Conservation (phyloP, 371 early-diverging fungal genomes). For the Umbelopsis sp. region DNA sequence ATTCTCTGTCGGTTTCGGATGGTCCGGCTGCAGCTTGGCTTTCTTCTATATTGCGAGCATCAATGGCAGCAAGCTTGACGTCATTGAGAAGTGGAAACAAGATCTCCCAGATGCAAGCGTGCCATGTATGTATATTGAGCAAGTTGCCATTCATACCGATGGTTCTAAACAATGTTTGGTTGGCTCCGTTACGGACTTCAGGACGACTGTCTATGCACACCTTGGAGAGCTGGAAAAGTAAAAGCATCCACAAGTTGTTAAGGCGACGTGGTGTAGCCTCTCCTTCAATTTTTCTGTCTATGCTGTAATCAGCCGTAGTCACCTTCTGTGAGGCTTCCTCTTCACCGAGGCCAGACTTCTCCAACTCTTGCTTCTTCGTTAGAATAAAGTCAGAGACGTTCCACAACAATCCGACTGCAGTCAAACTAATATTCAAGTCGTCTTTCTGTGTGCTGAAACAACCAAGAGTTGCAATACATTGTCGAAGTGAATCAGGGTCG, state of each 20-base stretch:
- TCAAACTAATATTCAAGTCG: constrained; percentile 94
- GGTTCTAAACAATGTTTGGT: constrained; percentile 93
- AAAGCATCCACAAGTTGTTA: constrained; percentile 84
- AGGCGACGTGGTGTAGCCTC: constrained; percentile 54
- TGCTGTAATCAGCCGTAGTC: constrained; percentile 34
- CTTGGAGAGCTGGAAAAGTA: constrained; percentile 79
- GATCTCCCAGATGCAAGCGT: constrained; percentile 85
- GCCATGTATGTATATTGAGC: constrained; percentile 77
- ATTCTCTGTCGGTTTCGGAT: constrained; percentile 39
- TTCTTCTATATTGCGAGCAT: constrained; percentile 31
- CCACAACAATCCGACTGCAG: constrained; percentile 94
- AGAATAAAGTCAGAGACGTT: constrained; percentile 83
- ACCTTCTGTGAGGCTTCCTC: constrained; percentile 29
- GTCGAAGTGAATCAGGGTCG: constrained; percentile 72
- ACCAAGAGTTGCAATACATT: constrained; percentile 83
- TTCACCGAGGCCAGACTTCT: neutral
- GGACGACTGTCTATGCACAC: constrained; percentile 88
- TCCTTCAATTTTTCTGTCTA: constrained; percentile 41
- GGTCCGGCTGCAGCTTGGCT: neutral
- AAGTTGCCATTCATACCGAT: constrained; percentile 83
- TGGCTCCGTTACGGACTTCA: constrained; percentile 93
- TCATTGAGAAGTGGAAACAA: constrained; percentile 89
- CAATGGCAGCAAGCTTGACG: constrained; percentile 62
- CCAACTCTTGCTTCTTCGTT: constrained; percentile 62
- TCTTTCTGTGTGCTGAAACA: constrained; percentile 84